Evolutionary conservation across 306 rosid genomes (phyloP).

Genomic region (Rosa lucieae): DNA sequence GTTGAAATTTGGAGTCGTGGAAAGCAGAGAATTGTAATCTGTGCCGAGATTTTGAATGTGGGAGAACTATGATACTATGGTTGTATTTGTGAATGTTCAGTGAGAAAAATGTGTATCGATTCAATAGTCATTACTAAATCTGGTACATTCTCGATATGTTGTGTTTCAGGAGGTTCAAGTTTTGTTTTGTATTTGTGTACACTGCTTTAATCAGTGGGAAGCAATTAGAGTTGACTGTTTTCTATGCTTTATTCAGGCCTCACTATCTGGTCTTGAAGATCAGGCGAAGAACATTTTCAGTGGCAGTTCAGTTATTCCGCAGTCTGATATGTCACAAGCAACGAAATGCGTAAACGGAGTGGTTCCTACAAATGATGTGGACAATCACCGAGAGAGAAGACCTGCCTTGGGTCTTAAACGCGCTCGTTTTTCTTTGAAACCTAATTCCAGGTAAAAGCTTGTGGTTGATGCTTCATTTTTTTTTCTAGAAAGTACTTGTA

Average conservation of each 20-base stretch:
- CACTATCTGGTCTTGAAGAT: conserved; percentile 38
- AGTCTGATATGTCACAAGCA: conserved; percentile 23
- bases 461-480: background rate
- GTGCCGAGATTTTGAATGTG: background rate
- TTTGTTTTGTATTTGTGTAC: background rate
- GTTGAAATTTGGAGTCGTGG: background rate
- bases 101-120: background rate
- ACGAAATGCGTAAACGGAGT: conserved; percentile 22
- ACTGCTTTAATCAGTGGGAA: background rate
- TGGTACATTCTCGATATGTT: background rate
- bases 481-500: background rate
- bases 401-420: conserved; percentile 72
- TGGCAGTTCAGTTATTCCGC: conserved; percentile 24
- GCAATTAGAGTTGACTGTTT: background rate
- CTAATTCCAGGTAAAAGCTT: conserved; percentile 46
- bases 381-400: conserved; percentile 57
- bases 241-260: conserved; percentile 41
- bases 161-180: background rate
- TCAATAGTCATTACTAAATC: background rate
- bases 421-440: conserved; percentile 61
- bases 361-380: conserved; percentile 34
- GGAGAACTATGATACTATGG: background rate
- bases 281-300: conserved; percentile 43
- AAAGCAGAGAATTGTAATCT: background rate
- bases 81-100: background rate